Evolutionary conservation across 2,329 filamentous ascomycete genomes (phyloP).

Genomic region (Ascochyta koolunga): DNA sequence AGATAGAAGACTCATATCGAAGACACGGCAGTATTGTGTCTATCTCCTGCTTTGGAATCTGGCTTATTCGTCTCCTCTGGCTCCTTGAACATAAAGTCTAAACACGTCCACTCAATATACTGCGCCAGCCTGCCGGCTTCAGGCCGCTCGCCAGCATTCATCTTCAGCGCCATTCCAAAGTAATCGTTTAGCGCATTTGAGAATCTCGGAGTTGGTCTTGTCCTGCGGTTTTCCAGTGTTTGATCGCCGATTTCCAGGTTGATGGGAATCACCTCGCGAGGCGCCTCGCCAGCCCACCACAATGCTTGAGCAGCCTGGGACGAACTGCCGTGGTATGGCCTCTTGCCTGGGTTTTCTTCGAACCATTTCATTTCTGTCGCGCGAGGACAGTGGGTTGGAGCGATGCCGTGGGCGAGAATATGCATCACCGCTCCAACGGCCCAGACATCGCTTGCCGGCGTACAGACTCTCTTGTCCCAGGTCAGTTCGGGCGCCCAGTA

Average conservation of each 20-base stretch:
- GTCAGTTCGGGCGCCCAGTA: constrained; percentile 32
- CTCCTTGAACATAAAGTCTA: background rate
- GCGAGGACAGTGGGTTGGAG: background rate
- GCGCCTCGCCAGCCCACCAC: background rate
- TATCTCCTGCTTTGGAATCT: background rate
- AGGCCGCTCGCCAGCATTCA: background rate
- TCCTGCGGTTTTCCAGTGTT: background rate
- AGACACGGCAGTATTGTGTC: background rate
- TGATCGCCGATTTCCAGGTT: background rate
- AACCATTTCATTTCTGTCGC: background rate
- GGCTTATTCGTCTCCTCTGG: background rate
- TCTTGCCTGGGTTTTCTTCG: background rate
- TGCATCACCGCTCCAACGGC: constrained; percentile 32
- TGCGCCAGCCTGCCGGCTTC: background rate
- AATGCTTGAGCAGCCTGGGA: background rate
- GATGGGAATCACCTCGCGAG: background rate
- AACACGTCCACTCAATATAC: background rate
- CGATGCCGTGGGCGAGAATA: constrained; percentile 6
- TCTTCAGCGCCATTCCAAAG: background rate
- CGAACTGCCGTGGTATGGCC: background rate
- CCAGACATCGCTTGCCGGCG: constrained; percentile 34
- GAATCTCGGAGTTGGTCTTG: constrained; percentile 22
- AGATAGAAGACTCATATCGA: too few relatives aligned
- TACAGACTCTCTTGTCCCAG: constrained; percentile 19
- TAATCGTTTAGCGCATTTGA: constrained; percentile 20